Conservation (phyloP, 805 yeast genomes). For the Kluyveromyces starmeri region DNA sequence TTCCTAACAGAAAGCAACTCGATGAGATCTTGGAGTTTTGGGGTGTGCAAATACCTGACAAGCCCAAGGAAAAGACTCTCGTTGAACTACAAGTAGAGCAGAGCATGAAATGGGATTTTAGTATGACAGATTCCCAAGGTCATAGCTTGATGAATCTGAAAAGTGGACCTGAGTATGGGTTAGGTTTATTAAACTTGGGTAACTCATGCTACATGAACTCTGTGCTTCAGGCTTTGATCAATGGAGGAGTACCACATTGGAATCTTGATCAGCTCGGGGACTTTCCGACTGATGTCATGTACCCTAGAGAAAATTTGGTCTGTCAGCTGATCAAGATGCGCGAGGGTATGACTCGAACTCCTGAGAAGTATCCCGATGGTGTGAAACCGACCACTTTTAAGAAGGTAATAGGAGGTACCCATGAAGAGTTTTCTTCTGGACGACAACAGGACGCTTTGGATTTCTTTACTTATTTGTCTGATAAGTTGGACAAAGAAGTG, state of each 20-base stretch:
- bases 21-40: conserved; percentile 36
- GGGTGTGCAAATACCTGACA: conserved; percentile 53
- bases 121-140: conserved; percentile 66
- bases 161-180: conserved; percentile 41
- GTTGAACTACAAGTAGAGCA: conserved; percentile 90
- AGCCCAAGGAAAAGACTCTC: conserved; percentile 79
- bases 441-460: conserved; percentile 95
- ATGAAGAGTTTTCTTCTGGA: conserved; percentile 76
- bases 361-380: conserved; percentile 58
- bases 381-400: conserved; percentile 72
- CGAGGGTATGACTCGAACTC: conserved; percentile 54
- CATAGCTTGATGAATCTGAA: conserved; percentile 46
- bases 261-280: conserved; percentile 33
- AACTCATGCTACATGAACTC: conserved; percentile 88
- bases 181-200: conserved; percentile 83
- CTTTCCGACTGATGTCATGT: conserved; percentile 32
- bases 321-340: conserved; percentile 72
- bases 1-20: conserved; percentile 44
- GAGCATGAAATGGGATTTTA: conserved; percentile 88
- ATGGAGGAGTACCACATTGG: conserved; percentile 26
- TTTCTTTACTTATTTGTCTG: conserved; percentile 61
- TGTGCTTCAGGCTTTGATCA: conserved; percentile 62
- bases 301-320: conserved; percentile 58
- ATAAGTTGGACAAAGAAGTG: conserved; percentile 46
- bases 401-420: conserved; percentile 63